Percentiles rank a stretch among this genome's conserved stretches.
phyloP scores from a whole-genome alignment of 768 basidiomycete genomes.

The Hortiboletus campestris region DNA sequence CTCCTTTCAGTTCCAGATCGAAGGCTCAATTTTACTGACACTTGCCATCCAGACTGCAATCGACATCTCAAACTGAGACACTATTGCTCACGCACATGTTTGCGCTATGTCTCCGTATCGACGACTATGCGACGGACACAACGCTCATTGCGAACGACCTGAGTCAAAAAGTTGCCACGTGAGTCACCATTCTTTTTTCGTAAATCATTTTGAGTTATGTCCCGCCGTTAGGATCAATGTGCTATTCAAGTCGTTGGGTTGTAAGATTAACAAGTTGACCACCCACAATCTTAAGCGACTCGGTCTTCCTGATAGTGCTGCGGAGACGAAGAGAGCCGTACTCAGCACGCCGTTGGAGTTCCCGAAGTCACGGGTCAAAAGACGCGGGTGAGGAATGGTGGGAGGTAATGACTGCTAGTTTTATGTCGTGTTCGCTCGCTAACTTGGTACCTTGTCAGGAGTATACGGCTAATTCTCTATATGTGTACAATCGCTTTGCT shows the following conservation, averaged over 20 bases:
- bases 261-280: constrained; percentile 59
- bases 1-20: neutral
- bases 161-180: constrained; percentile 64
- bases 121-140: constrained; percentile 73
- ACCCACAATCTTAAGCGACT: constrained; percentile 65
- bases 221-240: constrained; percentile 47
- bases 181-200: constrained; percentile 27
- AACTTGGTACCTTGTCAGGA: neutral
- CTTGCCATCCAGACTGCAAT: constrained; percentile 35
- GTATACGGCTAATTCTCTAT: neutral
- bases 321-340: constrained; percentile 66
- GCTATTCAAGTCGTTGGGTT: constrained; percentile 81
- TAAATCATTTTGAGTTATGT: constrained; percentile 1
- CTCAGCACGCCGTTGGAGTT: constrained; percentile 78
- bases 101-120: constrained; percentile 74
- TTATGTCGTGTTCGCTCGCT: neutral
- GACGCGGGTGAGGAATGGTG: constrained; percentile 23
- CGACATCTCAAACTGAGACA: constrained; percentile 69
- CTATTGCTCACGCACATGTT: constrained; percentile 77
- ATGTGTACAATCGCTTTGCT: neutral
- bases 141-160: constrained; percentile 71
- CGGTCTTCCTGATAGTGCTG: constrained; percentile 63
- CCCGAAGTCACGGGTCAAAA: constrained; percentile 56
- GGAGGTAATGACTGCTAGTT: neutral
- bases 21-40: neutral